phyloP scores from a whole-genome alignment of 495 filamentous ascomycete species.

The Xylaria intraflava region DNA sequence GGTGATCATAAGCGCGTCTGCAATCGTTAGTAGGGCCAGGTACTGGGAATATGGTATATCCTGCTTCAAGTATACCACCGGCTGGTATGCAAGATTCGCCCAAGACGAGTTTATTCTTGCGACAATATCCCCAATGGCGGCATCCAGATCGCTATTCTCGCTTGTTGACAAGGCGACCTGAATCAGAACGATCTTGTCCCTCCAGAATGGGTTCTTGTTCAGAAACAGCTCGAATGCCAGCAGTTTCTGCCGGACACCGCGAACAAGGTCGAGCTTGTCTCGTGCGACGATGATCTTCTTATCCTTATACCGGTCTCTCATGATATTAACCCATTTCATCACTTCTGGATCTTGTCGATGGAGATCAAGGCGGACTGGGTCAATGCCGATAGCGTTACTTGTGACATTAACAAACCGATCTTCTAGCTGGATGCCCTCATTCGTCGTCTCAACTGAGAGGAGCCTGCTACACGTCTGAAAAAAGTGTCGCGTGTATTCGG shows the following conservation, averaged over 20 bases:
- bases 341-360: constrained; percentile 70
- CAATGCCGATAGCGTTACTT: constrained; percentile 72
- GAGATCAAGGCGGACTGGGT: constrained; percentile 65
- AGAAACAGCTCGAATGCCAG: constrained; percentile 90
- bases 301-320: constrained; percentile 70
- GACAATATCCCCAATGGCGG: constrained; percentile 83
- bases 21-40: constrained; percentile 77
- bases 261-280: constrained; percentile 86
- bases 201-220: constrained; percentile 84
- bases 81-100: constrained; percentile 82
- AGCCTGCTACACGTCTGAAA: constrained; percentile 88
- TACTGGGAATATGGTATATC: constrained; percentile 88
- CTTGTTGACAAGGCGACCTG: constrained; percentile 78
- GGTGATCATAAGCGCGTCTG: constrained; percentile 86
- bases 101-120: constrained; percentile 84
- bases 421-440: constrained; percentile 82
- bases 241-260: constrained; percentile 86
- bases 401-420: constrained; percentile 84
- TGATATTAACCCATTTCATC: constrained; percentile 65
- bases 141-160: constrained; percentile 77
- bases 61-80: constrained; percentile 89
- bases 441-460: constrained; percentile 77
- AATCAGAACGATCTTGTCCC: constrained; percentile 78
- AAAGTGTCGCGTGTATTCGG: constrained; percentile 89
- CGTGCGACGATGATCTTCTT: constrained; percentile 87